Evolutionary conservation across 2,329 filamentous ascomycete genomes (phyloP).

Genomic region (Claviceps sp.): DNA sequence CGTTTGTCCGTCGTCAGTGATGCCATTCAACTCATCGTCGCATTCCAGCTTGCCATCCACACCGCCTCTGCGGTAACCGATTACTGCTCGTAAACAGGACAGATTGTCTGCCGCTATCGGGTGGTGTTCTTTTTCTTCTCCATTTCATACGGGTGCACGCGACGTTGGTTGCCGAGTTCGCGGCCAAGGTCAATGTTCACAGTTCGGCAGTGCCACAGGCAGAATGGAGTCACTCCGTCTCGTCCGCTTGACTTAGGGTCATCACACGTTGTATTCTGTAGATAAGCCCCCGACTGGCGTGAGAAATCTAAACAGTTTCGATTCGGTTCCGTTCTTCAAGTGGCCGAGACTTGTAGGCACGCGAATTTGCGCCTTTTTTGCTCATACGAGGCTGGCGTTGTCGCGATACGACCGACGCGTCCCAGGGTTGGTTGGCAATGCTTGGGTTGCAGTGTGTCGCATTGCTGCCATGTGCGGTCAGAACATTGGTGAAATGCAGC

Average conservation of each 20-base stretch:
- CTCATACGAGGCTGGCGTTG: background rate
- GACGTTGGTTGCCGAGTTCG: constrained; percentile 4
- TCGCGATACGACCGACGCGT: background rate
- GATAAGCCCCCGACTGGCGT: background rate
- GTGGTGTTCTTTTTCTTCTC: constrained; percentile 7
- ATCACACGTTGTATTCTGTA: constrained; percentile 13
- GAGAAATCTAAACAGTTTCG: background rate
- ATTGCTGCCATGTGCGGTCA: background rate
- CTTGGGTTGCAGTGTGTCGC: background rate
- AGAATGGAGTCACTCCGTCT: background rate
- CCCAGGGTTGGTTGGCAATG: background rate
- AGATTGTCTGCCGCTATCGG: constrained; percentile 6
- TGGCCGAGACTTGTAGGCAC: background rate
- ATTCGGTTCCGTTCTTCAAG: background rate
- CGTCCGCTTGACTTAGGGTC: constrained; percentile 15
- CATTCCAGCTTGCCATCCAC: constrained; percentile 17
- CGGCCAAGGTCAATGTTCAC: constrained; percentile 18
- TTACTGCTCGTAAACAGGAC: background rate
- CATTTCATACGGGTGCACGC: background rate
- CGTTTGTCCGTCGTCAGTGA: background rate
- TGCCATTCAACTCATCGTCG: constrained; percentile 14
- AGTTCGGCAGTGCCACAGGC: background rate
- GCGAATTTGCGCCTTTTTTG: background rate
- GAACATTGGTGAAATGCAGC: background rate
- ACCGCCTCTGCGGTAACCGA: constrained; percentile 1